Conservation (phyloP, 2,329 filamentous ascomycete genomes). For the Aureobasidium sp. region DNA sequence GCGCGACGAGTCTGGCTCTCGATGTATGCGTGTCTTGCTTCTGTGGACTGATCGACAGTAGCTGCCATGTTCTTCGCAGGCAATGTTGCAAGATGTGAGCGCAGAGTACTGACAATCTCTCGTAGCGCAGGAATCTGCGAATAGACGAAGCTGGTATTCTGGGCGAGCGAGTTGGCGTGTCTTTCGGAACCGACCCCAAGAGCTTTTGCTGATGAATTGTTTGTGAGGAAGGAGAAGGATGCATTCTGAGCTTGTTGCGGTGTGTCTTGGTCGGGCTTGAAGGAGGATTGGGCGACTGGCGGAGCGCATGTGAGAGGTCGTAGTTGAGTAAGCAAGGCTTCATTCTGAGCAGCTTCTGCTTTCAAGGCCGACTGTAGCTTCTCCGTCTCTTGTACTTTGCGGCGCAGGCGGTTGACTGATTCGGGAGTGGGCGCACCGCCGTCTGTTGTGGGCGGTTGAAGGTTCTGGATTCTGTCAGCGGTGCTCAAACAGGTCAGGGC, state of each 20-base stretch:
- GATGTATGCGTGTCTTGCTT: conserved; percentile 71
- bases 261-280: conserved; percentile 10
- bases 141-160: conserved; percentile 68
- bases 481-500: not conserved
- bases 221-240: conserved; percentile 49
- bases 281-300: conserved; percentile 4
- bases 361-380: conserved; percentile 62
- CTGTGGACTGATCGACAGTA: conserved; percentile 39
- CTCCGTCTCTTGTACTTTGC: conserved; percentile 68
- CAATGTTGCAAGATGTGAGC: conserved; percentile 51
- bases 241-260: conserved; percentile 18
- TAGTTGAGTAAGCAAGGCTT: conserved; percentile 58
- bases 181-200: conserved; percentile 31
- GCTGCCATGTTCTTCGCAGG: conserved; percentile 14
- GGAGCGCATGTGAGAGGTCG: conserved; percentile 43
- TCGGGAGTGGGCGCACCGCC: conserved; percentile 51
- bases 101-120: conserved; percentile 56
- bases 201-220: conserved; percentile 36
- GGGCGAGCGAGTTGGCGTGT: conserved; percentile 43
- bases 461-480: conserved; percentile 13
- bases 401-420: conserved; percentile 61
- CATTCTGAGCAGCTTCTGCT: conserved; percentile 63
- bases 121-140: conserved; percentile 76
- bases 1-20: conserved; percentile 70
- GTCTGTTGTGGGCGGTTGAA: conserved; percentile 20